Conservation (phyloP, 1,139 yeast species). For the Pichia norvegensis region DNA sequence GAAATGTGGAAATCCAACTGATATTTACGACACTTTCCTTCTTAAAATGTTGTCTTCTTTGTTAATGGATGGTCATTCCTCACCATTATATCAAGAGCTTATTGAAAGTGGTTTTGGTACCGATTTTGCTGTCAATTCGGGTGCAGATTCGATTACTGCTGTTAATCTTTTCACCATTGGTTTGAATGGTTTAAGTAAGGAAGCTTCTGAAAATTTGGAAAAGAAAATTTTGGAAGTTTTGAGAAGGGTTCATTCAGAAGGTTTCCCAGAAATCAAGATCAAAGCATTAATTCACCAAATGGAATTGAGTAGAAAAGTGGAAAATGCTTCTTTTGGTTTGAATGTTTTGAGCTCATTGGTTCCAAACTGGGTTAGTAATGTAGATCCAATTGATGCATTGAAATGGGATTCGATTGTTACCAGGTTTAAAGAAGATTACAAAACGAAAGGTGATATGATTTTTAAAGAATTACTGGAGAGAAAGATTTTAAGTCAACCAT, state of each 20-base stretch:
- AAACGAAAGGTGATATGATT: constrained; percentile 45
- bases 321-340: constrained; percentile 86
- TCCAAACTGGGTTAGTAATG: constrained; percentile 77
- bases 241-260: constrained; percentile 36
- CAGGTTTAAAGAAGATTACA: constrained; percentile 55
- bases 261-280: constrained; percentile 55
- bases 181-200: constrained; percentile 59
- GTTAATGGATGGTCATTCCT: constrained; percentile 84
- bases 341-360: constrained; percentile 63
- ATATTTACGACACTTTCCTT: constrained; percentile 62
- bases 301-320: constrained; percentile 76
- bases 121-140: constrained; percentile 83
- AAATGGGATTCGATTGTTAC: constrained; percentile 56
- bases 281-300: constrained; percentile 84
- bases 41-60: constrained; percentile 66
- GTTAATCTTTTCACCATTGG: constrained; percentile 79
- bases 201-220: constrained; percentile 39
- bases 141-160: constrained; percentile 78
- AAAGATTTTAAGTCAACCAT: constrained; percentile 45
- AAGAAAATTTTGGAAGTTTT: constrained; percentile 39
- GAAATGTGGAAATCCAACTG: constrained; percentile 70
- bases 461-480: constrained; percentile 51
- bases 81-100: constrained; percentile 77
- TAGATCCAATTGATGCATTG: constrained; percentile 60
- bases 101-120: constrained; percentile 81